Conservation (phyloP, 2,329 filamentous ascomycete species). For the Dichotomopilus funicola region DNA sequence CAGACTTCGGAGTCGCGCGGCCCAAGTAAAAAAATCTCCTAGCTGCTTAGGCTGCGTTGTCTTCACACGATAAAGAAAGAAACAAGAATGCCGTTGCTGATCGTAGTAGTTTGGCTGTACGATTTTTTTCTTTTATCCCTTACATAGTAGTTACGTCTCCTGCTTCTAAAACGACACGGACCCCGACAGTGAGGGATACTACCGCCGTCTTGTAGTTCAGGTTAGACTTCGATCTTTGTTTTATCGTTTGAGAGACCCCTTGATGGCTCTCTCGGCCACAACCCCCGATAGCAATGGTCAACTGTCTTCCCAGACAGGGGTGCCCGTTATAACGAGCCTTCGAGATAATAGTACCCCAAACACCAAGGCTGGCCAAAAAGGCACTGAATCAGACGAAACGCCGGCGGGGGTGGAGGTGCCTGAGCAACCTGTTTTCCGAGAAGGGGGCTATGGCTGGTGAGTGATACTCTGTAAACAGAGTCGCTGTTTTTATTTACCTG, state of each 20-base stretch:
- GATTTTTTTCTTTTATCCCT: no score
- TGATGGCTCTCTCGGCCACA: background rate
- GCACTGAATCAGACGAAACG: constrained; percentile 9
- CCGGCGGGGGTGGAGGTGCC: constrained; percentile 21
- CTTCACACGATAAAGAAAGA: background rate
- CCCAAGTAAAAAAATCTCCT: constrained; percentile 5
- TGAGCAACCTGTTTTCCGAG: constrained; percentile 34
- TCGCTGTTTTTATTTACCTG: no score
- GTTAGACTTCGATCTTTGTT: no score
- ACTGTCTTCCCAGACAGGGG: background rate
- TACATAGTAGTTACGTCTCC: no score
- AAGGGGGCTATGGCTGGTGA: constrained; percentile 56
- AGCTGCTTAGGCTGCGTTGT: background rate
- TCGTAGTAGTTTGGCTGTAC: background rate
- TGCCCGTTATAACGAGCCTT: background rate
- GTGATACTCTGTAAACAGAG: constrained; percentile 13
- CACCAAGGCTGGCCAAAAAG: constrained; percentile 1
- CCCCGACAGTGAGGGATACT: no score
- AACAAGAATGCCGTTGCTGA: background rate
- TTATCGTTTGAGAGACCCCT: no score
- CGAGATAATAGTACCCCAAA: background rate
- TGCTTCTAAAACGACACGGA: no score
- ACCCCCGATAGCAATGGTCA: constrained; percentile 11
- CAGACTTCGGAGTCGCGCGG: constrained; percentile 4
- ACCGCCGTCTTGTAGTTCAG: no score